Evolutionary conservation across 176 grass and related monocot genomes (phyloP), one percentile per base, ranked within the genome.

Genomic region (Themeda triandra): DNA sequence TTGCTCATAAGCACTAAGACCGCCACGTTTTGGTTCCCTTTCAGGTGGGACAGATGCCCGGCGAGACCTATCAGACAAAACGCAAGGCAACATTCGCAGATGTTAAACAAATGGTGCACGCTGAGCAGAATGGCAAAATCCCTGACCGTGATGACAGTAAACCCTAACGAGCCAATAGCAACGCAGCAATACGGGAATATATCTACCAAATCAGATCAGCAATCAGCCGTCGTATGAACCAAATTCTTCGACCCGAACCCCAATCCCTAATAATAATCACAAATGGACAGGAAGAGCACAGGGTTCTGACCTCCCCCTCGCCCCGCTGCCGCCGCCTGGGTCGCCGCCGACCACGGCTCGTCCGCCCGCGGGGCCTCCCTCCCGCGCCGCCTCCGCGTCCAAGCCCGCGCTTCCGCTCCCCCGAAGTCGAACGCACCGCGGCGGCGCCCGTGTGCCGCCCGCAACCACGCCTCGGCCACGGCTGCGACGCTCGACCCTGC

Each of bases 1-100:
- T 30, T 45, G 10, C 60, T 79, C 77, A n/a, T 79, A 65, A 46
- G 77, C 77, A 66, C 27, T 65, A 28, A 79, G 27, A 31, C 17
- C 8, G 2, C 77, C 60, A 45, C 15, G 60, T 29, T 65, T 65
- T 8, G 60, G 39, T 19, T 29, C 77, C 27, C 59, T 44, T 64
- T 13, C 23, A 18, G 63, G 36, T 64, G 25, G 48, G 3, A 45
- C 1, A 44, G 36, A 44, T 21, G 10, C 9, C 4, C 5, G 15
- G n/a, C 4, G 9, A 45, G 4, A 29, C 39, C 59, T 79, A 65
- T 5, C 8, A 63, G 6, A n/a, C 0, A 63, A 4, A 28, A 27
- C 64, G 13, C 60, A 41, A 63, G 23, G 9, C 17, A 27, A 78
- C 9, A 77, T 12, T 23, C 6, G 4, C n/a, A n/a, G n/a, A n/a